Conservation (phyloP, 306 rosid genomes). For the Albizia julibrissin region DNA sequence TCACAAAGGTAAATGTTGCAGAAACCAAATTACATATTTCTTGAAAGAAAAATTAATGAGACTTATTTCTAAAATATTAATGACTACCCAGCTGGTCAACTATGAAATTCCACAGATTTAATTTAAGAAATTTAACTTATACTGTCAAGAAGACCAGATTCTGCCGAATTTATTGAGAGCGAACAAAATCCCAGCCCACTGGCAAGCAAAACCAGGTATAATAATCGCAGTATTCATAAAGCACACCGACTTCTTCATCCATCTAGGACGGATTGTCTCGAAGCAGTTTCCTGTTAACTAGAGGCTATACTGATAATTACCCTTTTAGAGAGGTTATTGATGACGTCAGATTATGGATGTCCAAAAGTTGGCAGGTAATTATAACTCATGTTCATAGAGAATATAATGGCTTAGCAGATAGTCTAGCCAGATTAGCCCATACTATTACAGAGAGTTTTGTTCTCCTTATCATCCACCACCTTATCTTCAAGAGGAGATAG, state of each 20-base stretch:
- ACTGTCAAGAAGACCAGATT: conserved; percentile 1
- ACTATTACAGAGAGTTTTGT: no score
- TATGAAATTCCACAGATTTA: not conserved
- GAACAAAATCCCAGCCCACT: not conserved
- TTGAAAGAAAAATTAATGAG: not conserved
- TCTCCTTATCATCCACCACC: no score
- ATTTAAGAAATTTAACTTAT: not conserved
- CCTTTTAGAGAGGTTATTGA: no score
- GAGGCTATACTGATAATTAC: no score
- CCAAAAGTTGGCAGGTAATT: no score
- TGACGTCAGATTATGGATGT: no score
- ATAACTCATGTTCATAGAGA: no score
- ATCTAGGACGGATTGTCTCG: no score
- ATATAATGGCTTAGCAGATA: no score
- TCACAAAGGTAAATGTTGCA: not conserved
- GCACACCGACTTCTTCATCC: conserved; percentile 7
- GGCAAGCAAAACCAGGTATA: not conserved
- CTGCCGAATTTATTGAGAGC: not conserved
- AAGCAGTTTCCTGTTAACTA: no score
- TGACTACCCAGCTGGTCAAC: not conserved
- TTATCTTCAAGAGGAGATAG: no score
- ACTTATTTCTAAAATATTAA: not conserved
- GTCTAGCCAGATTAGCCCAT: no score
- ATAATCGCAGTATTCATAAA: conserved; percentile 2
- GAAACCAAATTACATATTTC: not conserved